These are phyloP conservation scores for Ananas comosus DNA, from an alignment of 176 grass and related monocot species.

Conservation along the genomic window DNA sequence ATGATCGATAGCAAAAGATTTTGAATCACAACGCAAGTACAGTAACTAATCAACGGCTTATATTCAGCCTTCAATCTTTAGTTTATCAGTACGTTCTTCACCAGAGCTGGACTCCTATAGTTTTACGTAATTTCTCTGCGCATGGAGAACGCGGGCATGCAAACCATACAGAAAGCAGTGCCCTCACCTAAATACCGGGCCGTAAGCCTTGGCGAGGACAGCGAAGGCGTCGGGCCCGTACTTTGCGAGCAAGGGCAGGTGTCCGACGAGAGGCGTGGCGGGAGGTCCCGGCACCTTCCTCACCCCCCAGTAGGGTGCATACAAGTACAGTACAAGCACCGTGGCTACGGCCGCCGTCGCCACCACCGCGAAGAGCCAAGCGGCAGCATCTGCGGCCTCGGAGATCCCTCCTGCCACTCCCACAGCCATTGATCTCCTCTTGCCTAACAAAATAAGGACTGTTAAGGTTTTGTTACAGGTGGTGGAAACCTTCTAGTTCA, in stretches of 20 bases:
- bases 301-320: constrained; percentile 47
- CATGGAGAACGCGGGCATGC: too few relatives aligned
- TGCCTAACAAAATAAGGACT: too few relatives aligned
- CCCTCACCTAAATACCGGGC: constrained; percentile 48
- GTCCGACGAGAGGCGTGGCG: constrained; percentile 35
- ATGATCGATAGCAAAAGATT: too few relatives aligned
- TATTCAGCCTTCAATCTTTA: too few relatives aligned
- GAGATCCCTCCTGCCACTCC: background rate
- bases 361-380: background rate
- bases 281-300: constrained; percentile 44
- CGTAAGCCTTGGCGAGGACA: constrained; percentile 48
- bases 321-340: constrained; percentile 48
- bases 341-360: constrained; percentile 6
- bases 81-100: too few relatives aligned
- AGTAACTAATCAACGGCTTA: too few relatives aligned
- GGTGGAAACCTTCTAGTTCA: too few relatives aligned
- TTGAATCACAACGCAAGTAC: too few relatives aligned
- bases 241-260: constrained; percentile 57
- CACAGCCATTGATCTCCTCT: background rate
- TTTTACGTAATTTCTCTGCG: background rate
- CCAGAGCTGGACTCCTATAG: background rate
- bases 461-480: too few relatives aligned
- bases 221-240: constrained; percentile 56
- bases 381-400: background rate
- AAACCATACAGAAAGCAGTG: background rate